Percentiles rank a stretch among this genome's conserved stretches.
Evolutionary conservation across 805 yeast genomes (phyloP).

Genomic region (Kuraishia floccosa): DNA sequence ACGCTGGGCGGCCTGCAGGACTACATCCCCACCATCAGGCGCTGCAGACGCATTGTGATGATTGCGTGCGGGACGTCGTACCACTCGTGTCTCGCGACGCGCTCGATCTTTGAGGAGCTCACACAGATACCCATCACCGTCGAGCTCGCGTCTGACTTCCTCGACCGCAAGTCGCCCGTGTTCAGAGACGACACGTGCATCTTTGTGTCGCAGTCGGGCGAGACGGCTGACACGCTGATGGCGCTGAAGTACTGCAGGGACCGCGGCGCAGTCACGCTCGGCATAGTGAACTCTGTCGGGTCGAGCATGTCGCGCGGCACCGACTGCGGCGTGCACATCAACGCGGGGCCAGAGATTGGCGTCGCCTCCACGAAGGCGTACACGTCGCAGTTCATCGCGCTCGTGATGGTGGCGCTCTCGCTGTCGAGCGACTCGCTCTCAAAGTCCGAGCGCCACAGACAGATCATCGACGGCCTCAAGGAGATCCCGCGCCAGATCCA

Average conservation of each 20-base stretch:
- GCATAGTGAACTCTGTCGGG: constrained; percentile 96
- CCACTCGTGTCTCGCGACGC: constrained; percentile 95
- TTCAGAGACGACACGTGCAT: constrained; percentile 97
- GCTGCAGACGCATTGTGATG: constrained; percentile 94
- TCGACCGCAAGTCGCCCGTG: constrained; percentile 93
- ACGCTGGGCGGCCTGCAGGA: constrained; percentile 85
- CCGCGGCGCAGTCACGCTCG: constrained; percentile 94
- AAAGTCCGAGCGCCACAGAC: constrained; percentile 61
- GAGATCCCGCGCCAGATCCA: constrained; percentile 79
- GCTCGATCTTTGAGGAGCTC: constrained; percentile 92
- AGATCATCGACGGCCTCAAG: constrained; percentile 78
- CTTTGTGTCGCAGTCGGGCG: constrained; percentile 98
- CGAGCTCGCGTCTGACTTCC: constrained; percentile 88
- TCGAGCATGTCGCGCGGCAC: constrained; percentile 94
- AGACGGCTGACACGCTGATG: constrained; percentile 94
- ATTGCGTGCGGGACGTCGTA: constrained; percentile 99
- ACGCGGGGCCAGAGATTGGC: constrained; percentile 99
- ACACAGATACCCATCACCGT: constrained; percentile 91
- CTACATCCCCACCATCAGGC: constrained; percentile 78
- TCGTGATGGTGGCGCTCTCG: constrained; percentile 94
- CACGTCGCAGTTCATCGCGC: constrained; percentile 95
- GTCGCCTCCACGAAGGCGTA: constrained; percentile 99
- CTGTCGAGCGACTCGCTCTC: constrained; percentile 86
- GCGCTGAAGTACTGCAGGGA: constrained; percentile 94
- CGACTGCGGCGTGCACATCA: constrained; percentile 98